Base-by-base conservation (phyloP, 345 rosid genomes). In the Litchi chinensis region DNA sequence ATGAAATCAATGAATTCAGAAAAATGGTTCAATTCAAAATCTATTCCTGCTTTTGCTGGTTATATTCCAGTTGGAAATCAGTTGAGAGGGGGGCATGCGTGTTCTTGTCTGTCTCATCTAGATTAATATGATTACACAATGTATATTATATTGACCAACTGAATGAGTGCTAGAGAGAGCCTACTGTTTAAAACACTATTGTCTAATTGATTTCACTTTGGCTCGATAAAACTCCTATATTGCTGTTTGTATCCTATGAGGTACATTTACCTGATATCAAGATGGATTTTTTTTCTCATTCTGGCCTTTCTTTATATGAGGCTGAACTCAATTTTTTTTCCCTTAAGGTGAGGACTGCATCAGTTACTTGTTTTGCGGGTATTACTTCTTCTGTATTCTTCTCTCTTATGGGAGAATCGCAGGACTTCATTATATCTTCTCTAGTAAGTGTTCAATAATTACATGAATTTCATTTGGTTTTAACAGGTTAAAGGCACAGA, bases 301-400 rank as follows among this genome's bases (percentile, higher is more conserved):
- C 6, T 59, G 40, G 15, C 65, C 80, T 18, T 56, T 71, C 69
- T 37, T 5, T 62, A 26, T 71, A 46, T 54, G 18, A 18, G 6
- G 28, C 70, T 72, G 59, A 77, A 66, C 12, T 76, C 68, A 13
- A 0, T 63, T 77, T 78, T 72, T 72, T 43, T 64, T 78, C 76
- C 71, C 79, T 76, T 80, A 80, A 95, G 99, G 98, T 92, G 87
- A 90, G 99, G 85, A 87, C 89, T 81, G 90, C 94, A 71, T 74
- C 98, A 26, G 68, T 95, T 83, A 95, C 97, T 83, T 93, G 96
- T 86, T 95, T 92, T 79, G 99, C 98, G 73, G 99, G 98, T 79
- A 89, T 93, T 70, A 95, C 99, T 77, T 93, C 98, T 56, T 80
- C 91, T 57, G 88, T 86, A 54, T 93, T 93, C 87, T 79, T 75